phyloP scores from a whole-genome alignment of 2,329 filamentous ascomycete genomes.

The Zasmidium citrigriseum region DNA sequence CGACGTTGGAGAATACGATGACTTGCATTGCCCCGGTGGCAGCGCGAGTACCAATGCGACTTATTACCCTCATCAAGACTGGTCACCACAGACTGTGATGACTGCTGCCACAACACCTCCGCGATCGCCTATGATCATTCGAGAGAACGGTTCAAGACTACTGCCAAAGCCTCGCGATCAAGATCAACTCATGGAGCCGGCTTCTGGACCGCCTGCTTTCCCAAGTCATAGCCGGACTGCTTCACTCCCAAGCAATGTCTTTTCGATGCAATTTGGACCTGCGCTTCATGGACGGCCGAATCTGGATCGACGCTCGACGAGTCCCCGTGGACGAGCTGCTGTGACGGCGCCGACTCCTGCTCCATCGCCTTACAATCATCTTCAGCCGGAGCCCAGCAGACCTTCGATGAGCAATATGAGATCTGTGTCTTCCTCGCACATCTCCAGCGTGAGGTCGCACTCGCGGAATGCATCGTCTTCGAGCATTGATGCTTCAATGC shows the following conservation, averaged over 20 bases:
- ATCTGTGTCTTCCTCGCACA: slow-evolving; percentile 30
- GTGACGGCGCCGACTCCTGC: slow-evolving; percentile 18
- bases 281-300: slow-evolving; percentile 15
- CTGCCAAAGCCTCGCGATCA: slow-evolving; percentile 31
- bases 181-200: slow-evolving; percentile 30
- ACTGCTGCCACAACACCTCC: slow-evolving; percentile 34
- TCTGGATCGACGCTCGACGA: slow-evolving; percentile 28
- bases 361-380: slow-evolving; percentile 22
- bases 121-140: slow-evolving; percentile 30
- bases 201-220: slow-evolving; percentile 7
- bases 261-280: slow-evolving; percentile 30
- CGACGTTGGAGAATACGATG: slow-evolving; percentile 27
- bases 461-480: slow-evolving; percentile 34
- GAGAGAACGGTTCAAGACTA: slow-evolving; percentile 31
- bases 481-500: slow-evolving; percentile 36
- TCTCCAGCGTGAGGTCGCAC: slow-evolving; percentile 31
- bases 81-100: slow-evolving; percentile 33
- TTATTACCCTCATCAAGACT: slow-evolving; percentile 28
- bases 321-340: slow-evolving; percentile 21
- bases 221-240: slow-evolving; percentile 29
- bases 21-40: slow-evolving; percentile 31
- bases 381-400: slow-evolving; percentile 23
- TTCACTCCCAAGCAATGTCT: slow-evolving; percentile 31
- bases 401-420: slow-evolving; percentile 28
- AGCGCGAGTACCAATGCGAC: slow-evolving; percentile 33